Conservation (phyloP, 2,329 filamentous ascomycete genomes). For the Alternaria gaisen region DNA sequence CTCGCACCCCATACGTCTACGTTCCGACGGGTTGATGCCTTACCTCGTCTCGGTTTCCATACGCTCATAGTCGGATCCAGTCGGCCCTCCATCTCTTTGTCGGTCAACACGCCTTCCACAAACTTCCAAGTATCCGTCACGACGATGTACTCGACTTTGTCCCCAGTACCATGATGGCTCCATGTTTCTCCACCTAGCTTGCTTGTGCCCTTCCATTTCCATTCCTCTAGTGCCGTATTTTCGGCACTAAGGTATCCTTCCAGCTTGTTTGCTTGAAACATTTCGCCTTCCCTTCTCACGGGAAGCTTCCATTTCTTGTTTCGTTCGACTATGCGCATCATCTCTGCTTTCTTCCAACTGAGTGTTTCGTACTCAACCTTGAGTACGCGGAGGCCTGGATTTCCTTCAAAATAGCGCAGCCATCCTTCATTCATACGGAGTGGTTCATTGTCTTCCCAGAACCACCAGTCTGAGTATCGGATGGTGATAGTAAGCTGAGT, state of each 20-base stretch:
- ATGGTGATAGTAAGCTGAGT: conserved; percentile 56
- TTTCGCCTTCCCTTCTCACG: not conserved
- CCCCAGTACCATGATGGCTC: conserved; percentile 15
- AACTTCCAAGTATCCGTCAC: conserved; percentile 19
- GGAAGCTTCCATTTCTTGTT: conserved; percentile 21
- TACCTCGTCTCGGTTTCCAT: not conserved
- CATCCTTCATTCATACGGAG: conserved; percentile 51
- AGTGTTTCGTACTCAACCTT: conserved; percentile 26
- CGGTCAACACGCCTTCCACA: conserved; percentile 6
- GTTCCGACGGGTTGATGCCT: not conserved
- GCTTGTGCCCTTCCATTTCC: conserved; percentile 21
- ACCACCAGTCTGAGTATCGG: conserved; percentile 61
- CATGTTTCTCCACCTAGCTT: conserved; percentile 15
- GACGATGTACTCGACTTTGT: conserved; percentile 16
- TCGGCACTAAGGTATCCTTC: conserved; percentile 22
- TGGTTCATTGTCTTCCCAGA: conserved; percentile 97
- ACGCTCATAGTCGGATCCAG: not conserved
- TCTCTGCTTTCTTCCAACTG: conserved; percentile 18
- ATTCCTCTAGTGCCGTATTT: conserved; percentile 15
- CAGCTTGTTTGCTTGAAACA: not conserved
- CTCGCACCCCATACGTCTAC: not conserved
- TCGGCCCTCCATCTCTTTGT: conserved; percentile 3
- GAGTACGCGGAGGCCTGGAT: conserved; percentile 9
- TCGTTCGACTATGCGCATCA: conserved; percentile 22
- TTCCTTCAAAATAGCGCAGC: conserved; percentile 10